Conservation (phyloP, 805 yeast species). For the Hanseniaspora thailandica region DNA sequence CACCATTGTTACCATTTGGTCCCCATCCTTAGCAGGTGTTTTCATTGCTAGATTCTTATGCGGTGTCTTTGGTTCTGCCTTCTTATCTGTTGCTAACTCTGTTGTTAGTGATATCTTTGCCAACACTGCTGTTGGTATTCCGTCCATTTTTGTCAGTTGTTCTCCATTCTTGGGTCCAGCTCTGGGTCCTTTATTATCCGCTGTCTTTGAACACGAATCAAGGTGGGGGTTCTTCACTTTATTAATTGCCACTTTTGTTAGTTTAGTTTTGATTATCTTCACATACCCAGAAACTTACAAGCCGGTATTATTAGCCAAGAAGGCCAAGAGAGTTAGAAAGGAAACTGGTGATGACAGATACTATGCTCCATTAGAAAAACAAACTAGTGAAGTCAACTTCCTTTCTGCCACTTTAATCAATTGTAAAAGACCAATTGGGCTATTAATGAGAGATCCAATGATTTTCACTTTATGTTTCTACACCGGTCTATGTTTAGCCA, state of each 20-base stretch:
- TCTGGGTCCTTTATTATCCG: conserved; percentile 53
- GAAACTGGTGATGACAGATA: conserved; percentile 44
- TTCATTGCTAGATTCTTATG: conserved; percentile 54
- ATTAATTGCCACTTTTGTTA: conserved; percentile 50
- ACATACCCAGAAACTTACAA: conserved; percentile 57
- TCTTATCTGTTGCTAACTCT: conserved; percentile 68
- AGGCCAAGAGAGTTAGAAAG: conserved; percentile 41
- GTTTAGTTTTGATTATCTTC: conserved; percentile 34
- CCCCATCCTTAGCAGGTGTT: conserved; percentile 51
- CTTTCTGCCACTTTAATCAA: conserved; percentile 34
- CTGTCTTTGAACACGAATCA: conserved; percentile 42
- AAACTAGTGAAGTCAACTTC: conserved; percentile 35
- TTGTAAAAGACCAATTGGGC: conserved; percentile 40
- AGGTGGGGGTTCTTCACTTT: conserved; percentile 62
- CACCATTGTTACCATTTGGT: conserved; percentile 45
- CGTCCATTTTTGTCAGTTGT: conserved; percentile 55
- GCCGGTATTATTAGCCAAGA: conserved; percentile 39
- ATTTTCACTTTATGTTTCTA: conserved; percentile 42
- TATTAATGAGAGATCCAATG: conserved; percentile 44
- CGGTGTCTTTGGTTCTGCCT: conserved; percentile 66
- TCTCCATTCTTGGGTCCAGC: conserved; percentile 63
- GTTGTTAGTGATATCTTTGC: conserved; percentile 59
- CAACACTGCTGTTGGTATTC: conserved; percentile 50
- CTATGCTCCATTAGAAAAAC: conserved; percentile 30
- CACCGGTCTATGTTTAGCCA: conserved; percentile 46